These are phyloP conservation scores for Prunus yedoensis DNA, from an alignment of 331 rosid genomes.

Conservation along the genomic window DNA sequence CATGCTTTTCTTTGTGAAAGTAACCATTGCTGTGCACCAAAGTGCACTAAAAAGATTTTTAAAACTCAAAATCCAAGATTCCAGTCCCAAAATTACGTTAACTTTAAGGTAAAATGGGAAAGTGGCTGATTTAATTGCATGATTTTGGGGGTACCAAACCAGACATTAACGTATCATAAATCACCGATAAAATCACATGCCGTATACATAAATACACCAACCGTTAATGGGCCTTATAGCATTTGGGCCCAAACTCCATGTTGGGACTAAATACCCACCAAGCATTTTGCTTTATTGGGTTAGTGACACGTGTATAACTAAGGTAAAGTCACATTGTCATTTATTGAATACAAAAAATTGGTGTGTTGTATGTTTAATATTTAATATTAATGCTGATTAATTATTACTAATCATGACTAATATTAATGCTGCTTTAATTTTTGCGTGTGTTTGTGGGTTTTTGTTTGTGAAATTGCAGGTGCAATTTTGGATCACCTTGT, in stretches of 20 bases:
- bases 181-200: neutral
- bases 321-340: constrained; percentile 8
- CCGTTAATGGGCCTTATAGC: neutral
- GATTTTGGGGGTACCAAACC: neutral
- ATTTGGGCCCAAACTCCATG: neutral
- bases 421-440: too few species aligned
- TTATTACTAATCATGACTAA: too few species aligned
- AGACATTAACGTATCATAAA: neutral
- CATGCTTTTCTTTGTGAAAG: constrained; percentile 16
- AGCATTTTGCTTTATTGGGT: too few species aligned
- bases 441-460: neutral
- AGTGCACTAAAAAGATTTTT: too few species aligned
- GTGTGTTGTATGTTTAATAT: too few species aligned
- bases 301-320: neutral
- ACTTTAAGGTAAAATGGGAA: neutral
- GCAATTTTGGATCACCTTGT: constrained; percentile 35
- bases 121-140: neutral
- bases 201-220: neutral
- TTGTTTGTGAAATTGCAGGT: constrained; percentile 28
- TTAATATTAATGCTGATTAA: too few species aligned
- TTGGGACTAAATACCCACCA: too few species aligned
- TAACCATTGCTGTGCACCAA: neutral
- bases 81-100: neutral
- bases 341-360: too few species aligned
- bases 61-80: neutral